Conservation (phyloP, 164 flowering plant genomes). For the Nymphaea colorata region DNA sequence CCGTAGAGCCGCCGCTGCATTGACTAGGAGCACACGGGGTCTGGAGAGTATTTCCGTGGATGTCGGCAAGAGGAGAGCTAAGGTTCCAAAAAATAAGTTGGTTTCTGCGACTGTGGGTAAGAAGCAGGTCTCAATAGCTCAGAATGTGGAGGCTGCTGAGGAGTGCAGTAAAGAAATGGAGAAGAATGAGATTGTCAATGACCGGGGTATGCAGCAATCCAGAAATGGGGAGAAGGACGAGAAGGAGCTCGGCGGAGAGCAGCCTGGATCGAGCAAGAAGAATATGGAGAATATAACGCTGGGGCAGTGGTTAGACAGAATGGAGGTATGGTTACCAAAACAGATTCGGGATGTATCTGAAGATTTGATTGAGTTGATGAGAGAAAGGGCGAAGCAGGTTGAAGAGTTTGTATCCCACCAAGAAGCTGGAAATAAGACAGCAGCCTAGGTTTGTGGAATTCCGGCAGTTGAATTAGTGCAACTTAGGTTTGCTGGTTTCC, state of each 20-base stretch:
- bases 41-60: not conserved
- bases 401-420: constrained; percentile 1
- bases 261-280: not conserved
- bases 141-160: not conserved
- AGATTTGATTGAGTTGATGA: not conserved
- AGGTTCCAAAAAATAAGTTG: not conserved
- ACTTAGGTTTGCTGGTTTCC: too few species aligned
- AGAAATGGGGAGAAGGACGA: not conserved
- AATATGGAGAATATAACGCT: constrained; percentile 3
- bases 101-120: not conserved
- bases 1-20: not conserved
- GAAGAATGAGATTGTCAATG: not conserved
- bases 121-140: not conserved
- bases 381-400: not conserved
- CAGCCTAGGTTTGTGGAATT: not conserved
- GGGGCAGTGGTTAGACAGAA: constrained; percentile 3
- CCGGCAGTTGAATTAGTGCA: not conserved
- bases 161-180: not conserved
- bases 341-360: constrained; percentile 1
- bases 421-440: not conserved
- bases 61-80: not conserved
- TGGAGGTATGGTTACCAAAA: constrained; percentile 1
- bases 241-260: not conserved
- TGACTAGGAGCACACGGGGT: not conserved
- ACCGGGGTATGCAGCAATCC: not conserved